Evolutionary conservation across 345 rosid species (phyloP).

Genomic region (Euclidium syriacum): DNA sequence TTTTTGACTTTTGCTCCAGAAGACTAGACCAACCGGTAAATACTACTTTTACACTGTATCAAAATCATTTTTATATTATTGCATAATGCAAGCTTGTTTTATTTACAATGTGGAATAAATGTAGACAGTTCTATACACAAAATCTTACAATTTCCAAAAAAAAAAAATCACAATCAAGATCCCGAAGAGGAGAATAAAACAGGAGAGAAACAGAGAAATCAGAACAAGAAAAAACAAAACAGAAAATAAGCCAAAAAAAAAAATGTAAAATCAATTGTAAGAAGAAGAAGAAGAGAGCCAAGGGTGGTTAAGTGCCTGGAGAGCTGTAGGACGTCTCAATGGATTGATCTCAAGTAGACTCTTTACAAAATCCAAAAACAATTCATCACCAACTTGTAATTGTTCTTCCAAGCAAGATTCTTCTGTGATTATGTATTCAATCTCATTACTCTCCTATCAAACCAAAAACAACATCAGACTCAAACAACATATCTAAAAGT

Average conservation of each 20-base stretch:
- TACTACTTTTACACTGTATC: background rate
- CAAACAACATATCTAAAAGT: background rate
- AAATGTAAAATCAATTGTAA: constrained; percentile 16
- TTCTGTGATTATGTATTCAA: constrained; percentile 73
- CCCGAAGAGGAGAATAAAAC: background rate
- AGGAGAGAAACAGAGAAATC: constrained; percentile 1
- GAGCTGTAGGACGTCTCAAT: constrained; percentile 66
- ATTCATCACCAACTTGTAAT: constrained; percentile 46
- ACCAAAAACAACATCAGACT: constrained; percentile 12
- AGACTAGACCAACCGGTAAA: background rate
- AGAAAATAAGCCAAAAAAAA: background rate
- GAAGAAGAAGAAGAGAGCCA: constrained; percentile 53
- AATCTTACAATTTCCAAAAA: constrained; percentile 10
- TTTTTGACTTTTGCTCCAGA: background rate
- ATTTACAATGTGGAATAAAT: constrained; percentile 15
- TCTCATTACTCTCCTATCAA: constrained; percentile 63
- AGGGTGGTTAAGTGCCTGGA: constrained; percentile 79
- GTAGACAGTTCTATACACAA: constrained; percentile 15
- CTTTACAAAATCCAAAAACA: constrained; percentile 58
- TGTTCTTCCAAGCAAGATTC: constrained; percentile 61
- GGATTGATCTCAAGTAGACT: constrained; percentile 79
- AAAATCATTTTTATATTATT: background rate
- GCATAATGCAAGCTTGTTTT: background rate
- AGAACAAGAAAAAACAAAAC: background rate
- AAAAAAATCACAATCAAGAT: background rate